phyloP scores from a whole-genome alignment of 768 basidiomycete genomes.

The Mycena filopes region DNA sequence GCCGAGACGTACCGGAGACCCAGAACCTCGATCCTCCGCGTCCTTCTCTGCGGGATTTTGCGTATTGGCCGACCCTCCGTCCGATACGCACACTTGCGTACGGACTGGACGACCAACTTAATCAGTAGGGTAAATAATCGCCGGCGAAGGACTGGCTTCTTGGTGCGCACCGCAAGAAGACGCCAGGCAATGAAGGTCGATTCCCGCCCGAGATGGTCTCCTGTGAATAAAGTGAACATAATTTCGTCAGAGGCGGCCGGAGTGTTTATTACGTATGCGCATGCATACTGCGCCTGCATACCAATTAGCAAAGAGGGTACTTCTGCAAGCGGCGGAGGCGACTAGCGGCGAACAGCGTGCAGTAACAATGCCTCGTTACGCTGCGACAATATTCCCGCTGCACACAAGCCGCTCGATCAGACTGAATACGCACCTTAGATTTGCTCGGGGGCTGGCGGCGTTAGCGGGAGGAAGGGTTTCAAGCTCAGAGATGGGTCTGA shows the following conservation, averaged over 20 bases:
- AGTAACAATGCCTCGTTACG: constrained; percentile 91
- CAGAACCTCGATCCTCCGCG: constrained; percentile 83
- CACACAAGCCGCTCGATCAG: constrained; percentile 82
- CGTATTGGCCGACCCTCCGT: constrained; percentile 96
- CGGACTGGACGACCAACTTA: background rate
- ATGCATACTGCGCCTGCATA: constrained; percentile 78
- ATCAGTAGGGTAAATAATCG: constrained; percentile 7
- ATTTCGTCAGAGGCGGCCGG: constrained; percentile 17
- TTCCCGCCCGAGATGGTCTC: constrained; percentile 89
- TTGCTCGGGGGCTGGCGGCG: no score
- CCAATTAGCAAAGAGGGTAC: background rate
- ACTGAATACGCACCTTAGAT: constrained; percentile 78
- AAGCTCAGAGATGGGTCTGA: constrained; percentile 84
- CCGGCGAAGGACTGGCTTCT: background rate
- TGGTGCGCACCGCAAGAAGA: constrained; percentile 80
- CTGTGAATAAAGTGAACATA: constrained; percentile 49
- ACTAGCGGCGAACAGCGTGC: constrained; percentile 91
- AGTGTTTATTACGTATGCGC: constrained; percentile 78
- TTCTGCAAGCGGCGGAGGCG: background rate
- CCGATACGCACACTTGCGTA: constrained; percentile 90
- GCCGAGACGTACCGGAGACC: constrained; percentile 78
- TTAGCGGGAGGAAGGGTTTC: constrained; percentile 85
- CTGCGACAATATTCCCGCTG: constrained; percentile 82
- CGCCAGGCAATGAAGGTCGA: constrained; percentile 95
- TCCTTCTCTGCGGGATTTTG: constrained; percentile 91